Evolutionary conservation across 352 stramenopile species (phyloP), one percentile per base, ranked within the genome.

Genomic region (Bremia lactucae): DNA sequence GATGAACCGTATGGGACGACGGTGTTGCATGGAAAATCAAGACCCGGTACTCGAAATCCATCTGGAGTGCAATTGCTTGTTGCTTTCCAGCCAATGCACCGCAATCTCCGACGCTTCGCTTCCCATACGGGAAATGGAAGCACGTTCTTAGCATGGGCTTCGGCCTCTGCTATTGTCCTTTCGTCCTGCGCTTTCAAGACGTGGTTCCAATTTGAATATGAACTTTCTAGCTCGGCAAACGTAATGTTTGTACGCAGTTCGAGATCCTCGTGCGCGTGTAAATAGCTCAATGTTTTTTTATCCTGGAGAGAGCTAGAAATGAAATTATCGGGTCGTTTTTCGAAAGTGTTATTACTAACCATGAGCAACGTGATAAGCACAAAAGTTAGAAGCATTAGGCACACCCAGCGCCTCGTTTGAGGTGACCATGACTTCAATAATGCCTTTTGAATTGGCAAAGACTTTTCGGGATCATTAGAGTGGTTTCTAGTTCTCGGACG

Each of bases 21-120:
- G 36, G 44, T 44, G 20, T 62, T 41, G 18, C 60, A 67, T 2
- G 41, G 28, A 38, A 55, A 52, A 31, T 67, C 60, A 6, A 28
- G 6, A 24, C 44, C 18, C 4, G 56, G 52, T 7, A 53, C 15
- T 19, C 56, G 44, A 7, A 52, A 42, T 1, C 60, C 60, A 31
- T 60, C 24, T 1, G 60, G 56, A 41, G 45, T 58, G 48, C 60
- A 70, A 31, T 38, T 47, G 36, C 46, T 24, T 1, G 60, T 70
- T 4, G 56, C 52, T 49, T 49, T 36, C 52, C 52, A 70, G 13
- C 60, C 52, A 1, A 70, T 41, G 49, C 61, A 67, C 9, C 33
- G 44, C 1, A 71, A 21, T 8, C 47, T 14, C 5, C 60, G 39
- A 8, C 23, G 25, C 8, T 28, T 15, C 10, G 25, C 22, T 36